Percentiles rank a stretch among this genome's conserved stretches.
Evolutionary conservation across 176 grass and related monocot species (phyloP).

Genomic region (Rhipidocladum racemiflorum): DNA sequence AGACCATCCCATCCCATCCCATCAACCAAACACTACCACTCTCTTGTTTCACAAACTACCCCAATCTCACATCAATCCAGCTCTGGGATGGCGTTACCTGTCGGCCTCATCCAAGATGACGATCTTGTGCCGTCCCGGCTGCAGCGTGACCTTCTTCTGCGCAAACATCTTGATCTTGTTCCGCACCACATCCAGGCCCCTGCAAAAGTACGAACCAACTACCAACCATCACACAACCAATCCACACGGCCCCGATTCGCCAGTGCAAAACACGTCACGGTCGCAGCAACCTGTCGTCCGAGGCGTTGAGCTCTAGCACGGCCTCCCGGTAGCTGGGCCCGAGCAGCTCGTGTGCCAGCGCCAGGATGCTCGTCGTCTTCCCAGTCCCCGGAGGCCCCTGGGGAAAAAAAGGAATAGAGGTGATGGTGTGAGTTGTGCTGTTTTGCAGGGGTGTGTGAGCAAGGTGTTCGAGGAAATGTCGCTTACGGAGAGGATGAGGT

Average conservation of each 20-base stretch:
- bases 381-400: constrained; percentile 94
- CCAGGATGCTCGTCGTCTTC: constrained; percentile 96
- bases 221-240: neutral
- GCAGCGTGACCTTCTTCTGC: constrained; percentile 93
- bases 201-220: constrained; percentile 27
- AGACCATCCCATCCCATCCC: too few species aligned
- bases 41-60: neutral
- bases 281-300: constrained; percentile 69
- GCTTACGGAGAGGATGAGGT: constrained; percentile 93
- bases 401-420: neutral
- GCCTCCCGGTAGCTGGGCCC: constrained; percentile 85
- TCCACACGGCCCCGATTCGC: neutral
- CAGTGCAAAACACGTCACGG: neutral
- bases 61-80: neutral
- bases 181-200: constrained; percentile 91
- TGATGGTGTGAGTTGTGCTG: neutral
- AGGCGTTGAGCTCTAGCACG: constrained; percentile 95
- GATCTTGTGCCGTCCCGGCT: constrained; percentile 78
- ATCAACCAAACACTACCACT: too few species aligned
- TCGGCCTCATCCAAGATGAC: constrained; percentile 95
- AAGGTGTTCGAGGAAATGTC: constrained; percentile 32
- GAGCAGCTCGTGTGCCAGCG: constrained; percentile 83
- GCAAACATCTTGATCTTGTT: constrained; percentile 99
- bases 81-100: constrained; percentile 48
- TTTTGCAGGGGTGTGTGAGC: neutral